A percentile compares a stretch with the other conserved stretches of the same genome.
Conservation (phyloP, 192 early-diverging fungal species). For the Entomortierella chlamydospora region DNA sequence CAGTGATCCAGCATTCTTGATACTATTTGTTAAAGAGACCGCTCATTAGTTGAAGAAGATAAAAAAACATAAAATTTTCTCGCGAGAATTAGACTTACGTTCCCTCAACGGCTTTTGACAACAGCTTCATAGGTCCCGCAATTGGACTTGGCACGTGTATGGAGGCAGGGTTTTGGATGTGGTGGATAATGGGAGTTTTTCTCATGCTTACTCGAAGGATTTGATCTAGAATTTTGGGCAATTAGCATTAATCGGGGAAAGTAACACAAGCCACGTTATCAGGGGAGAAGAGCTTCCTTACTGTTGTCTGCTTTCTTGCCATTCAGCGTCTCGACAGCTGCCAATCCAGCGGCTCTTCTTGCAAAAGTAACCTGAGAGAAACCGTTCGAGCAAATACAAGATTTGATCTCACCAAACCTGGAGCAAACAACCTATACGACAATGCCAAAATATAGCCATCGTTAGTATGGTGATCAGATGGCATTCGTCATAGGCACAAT, state of each 20-base stretch:
- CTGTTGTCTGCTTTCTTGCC: conserved; percentile 50
- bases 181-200: conserved; percentile 25
- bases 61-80: neutral
- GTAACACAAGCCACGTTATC: no score
- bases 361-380: conserved; percentile 47
- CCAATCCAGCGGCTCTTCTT: conserved; percentile 29
- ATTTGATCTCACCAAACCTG: conserved; percentile 44
- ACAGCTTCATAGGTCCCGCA: conserved; percentile 32
- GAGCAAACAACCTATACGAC: conserved; percentile 34
- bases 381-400: conserved; percentile 41
- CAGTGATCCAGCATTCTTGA: conserved; percentile 21
- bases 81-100: conserved; percentile 23
- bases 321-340: conserved; percentile 35
- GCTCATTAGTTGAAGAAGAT: no score
- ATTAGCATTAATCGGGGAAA: no score
- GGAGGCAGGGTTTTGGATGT: neutral
- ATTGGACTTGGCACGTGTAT: conserved; percentile 32
- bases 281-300: conserved; percentile 1
- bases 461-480: no score
- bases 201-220: conserved; percentile 32
- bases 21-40: conserved; percentile 2
- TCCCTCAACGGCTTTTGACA: conserved; percentile 36
- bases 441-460: no score
- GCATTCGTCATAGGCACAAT: no score
- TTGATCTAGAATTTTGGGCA: no score